Conservation (phyloP, 1,139 yeast genomes). For the Saccharomyces hybrid region DNA sequence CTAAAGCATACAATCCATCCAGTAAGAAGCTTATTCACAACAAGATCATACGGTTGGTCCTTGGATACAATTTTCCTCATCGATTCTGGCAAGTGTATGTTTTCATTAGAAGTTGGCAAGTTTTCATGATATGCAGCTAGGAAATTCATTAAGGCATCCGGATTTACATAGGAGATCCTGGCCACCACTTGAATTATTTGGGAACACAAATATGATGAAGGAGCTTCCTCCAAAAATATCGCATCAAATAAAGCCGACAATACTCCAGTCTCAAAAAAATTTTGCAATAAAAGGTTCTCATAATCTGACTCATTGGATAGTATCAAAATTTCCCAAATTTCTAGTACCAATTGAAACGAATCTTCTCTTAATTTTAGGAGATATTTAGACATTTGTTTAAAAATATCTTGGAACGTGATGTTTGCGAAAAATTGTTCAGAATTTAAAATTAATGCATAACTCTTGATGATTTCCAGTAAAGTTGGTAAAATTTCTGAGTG, state of each 20-base stretch:
- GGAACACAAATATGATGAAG: slow-evolving; percentile 34
- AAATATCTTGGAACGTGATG: slow-evolving; percentile 36
- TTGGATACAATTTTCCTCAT: slow-evolving; percentile 21
- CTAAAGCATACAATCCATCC: slow-evolving; percentile 32
- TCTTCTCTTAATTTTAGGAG: slow-evolving; percentile 64
- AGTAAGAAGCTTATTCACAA: slow-evolving; percentile 27
- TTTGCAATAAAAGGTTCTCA: slow-evolving; percentile 20
- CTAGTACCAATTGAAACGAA: slow-evolving; percentile 48
- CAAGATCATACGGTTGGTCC: slow-evolving; percentile 23
- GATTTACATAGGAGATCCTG: slow-evolving; percentile 44
- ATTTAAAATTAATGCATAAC: slow-evolving; percentile 58
- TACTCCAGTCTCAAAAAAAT: slow-evolving; percentile 24
- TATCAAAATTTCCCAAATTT: slow-evolving; percentile 50
- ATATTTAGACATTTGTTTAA: slow-evolving; percentile 49
- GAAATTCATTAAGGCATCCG: slow-evolving; percentile 40
- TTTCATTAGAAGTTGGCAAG: slow-evolving; percentile 20
- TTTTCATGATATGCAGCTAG: slow-evolving; percentile 24
- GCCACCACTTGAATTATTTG: slow-evolving; percentile 49
- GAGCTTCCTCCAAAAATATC: slow-evolving; percentile 26
- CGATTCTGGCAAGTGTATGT: slow-evolving; percentile 15
- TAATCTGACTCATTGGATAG: slow-evolving; percentile 21
- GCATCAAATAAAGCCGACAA: slow-evolving; percentile 24
- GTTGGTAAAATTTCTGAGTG: slow-evolving; percentile 74
- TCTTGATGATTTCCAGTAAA: slow-evolving; percentile 59
- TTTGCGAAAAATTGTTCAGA: slow-evolving; percentile 36